A percentile compares a stretch with the other conserved stretches of the same genome.
Conservation (phyloP, 2,329 filamentous ascomycete genomes). For the Aspergillus texensis region DNA sequence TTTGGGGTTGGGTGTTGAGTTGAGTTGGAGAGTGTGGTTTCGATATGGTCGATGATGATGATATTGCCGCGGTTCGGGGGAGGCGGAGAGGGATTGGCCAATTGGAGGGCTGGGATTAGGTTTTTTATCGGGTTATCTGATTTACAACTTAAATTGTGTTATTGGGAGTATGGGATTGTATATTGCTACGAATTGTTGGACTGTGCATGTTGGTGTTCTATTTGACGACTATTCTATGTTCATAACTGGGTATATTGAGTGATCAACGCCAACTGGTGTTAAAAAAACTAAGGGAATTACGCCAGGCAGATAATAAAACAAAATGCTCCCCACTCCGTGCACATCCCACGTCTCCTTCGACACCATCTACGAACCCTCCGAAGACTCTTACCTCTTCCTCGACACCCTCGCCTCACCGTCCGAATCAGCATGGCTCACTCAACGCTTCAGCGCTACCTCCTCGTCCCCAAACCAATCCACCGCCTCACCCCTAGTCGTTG, state of each 20-base stretch:
- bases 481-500: conserved; percentile 66
- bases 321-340: conserved; percentile 85
- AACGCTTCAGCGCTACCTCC: conserved; percentile 56
- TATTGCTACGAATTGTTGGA: background rate
- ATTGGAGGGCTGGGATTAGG: background rate
- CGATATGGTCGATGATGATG: background rate
- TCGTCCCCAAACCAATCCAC: conserved; percentile 2
- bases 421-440: conserved; percentile 69
- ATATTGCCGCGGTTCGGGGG: background rate
- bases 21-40: conserved; percentile 4
- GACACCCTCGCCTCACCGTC: conserved; percentile 78
- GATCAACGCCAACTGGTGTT: background rate
- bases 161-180: background rate
- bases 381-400: conserved; percentile 92
- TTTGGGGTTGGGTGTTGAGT: background rate
- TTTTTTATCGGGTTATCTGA: background rate
- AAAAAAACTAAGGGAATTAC: background rate
- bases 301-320: background rate
- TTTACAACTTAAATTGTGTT: background rate
- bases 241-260: background rate
- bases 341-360: conserved; percentile 89
- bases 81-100: conserved; percentile 8
- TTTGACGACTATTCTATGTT: background rate
- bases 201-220: background rate
- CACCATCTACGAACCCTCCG: conserved; percentile 89